Conservation (phyloP, 2,329 filamentous ascomycete species). For the Sporothrix sp. region DNA sequence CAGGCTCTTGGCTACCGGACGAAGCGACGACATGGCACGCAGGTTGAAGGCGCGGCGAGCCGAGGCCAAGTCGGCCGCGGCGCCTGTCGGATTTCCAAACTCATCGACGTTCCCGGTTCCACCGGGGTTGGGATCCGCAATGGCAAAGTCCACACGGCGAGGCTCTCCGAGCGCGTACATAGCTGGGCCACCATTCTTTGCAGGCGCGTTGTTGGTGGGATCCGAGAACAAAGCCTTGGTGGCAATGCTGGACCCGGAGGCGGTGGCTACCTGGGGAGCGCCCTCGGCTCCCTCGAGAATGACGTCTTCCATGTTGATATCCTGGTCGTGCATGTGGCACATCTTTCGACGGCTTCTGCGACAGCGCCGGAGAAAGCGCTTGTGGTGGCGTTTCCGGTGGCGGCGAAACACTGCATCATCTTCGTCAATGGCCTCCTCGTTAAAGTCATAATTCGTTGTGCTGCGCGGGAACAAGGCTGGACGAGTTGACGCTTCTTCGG, state of each 20-base stretch:
- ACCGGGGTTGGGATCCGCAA: constrained; percentile 23
- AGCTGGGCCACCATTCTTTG: not conserved
- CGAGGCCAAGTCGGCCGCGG: constrained; percentile 24
- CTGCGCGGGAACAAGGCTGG: constrained; percentile 27
- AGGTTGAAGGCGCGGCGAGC: constrained; percentile 43
- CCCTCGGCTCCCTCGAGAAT: constrained; percentile 23
- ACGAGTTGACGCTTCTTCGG: constrained; percentile 31
- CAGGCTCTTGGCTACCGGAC: constrained; percentile 55
- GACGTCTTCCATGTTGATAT: constrained; percentile 22
- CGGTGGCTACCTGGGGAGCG: not conserved
- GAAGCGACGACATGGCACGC: constrained; percentile 52
- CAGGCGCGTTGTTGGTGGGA: not conserved
- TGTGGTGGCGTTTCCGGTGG: constrained; percentile 27
- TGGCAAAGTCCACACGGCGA: constrained; percentile 35
- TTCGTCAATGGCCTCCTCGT: constrained; percentile 38
- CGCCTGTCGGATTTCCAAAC: constrained; percentile 14
- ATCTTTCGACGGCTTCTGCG: constrained; percentile 38
- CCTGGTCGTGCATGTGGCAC: constrained; percentile 22
- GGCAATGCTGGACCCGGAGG: not conserved
- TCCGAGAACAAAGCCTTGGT: not conserved
- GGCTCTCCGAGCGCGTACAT: constrained; percentile 19
- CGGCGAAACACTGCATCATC: constrained; percentile 33
- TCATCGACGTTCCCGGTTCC: constrained; percentile 5
- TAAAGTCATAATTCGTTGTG: constrained; percentile 29
- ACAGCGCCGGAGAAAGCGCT: constrained; percentile 29